A percentile compares a stretch with the other conserved stretches of the same genome.
Conservation (phyloP, 331 rosid genomes). For the Malus hybrid region DNA sequence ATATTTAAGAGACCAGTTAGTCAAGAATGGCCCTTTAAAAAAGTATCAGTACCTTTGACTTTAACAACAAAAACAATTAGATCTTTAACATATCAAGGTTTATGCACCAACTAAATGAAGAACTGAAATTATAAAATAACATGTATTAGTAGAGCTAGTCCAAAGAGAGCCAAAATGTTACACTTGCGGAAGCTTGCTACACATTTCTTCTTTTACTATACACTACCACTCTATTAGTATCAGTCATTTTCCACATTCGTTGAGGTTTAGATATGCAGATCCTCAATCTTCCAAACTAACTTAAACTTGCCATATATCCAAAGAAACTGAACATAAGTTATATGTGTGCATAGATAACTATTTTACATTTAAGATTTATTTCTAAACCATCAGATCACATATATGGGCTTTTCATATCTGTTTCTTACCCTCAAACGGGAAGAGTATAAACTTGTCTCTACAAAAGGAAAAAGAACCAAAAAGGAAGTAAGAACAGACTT, state of each 20-base stretch:
- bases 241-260: not conserved
- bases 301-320: not conserved
- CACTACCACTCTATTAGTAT: not conserved
- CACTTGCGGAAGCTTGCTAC: not conserved
- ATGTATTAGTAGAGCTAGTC: not conserved
- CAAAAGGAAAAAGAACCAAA: not conserved
- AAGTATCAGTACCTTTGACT: not conserved
- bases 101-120: not conserved
- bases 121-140: not conserved
- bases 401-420: no score
- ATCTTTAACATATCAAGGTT: not conserved
- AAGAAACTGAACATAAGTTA: not conserved
- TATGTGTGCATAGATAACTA: not conserved
- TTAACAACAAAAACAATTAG: not conserved
- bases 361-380: not conserved
- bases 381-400: not conserved
- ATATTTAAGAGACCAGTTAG: not conserved
- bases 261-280: not conserved
- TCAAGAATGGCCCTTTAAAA: not conserved
- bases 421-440: not conserved
- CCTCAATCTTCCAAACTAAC: not conserved
- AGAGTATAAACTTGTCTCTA: not conserved
- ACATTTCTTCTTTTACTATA: not conserved
- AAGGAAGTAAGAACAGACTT: conserved; percentile 17
- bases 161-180: not conserved